Percentiles rank a stretch among this genome's conserved stretches.
These are phyloP conservation scores for Penicillium verrucosum DNA, from an alignment of 2,329 filamentous ascomycete genomes.

Conservation along the genomic window DNA sequence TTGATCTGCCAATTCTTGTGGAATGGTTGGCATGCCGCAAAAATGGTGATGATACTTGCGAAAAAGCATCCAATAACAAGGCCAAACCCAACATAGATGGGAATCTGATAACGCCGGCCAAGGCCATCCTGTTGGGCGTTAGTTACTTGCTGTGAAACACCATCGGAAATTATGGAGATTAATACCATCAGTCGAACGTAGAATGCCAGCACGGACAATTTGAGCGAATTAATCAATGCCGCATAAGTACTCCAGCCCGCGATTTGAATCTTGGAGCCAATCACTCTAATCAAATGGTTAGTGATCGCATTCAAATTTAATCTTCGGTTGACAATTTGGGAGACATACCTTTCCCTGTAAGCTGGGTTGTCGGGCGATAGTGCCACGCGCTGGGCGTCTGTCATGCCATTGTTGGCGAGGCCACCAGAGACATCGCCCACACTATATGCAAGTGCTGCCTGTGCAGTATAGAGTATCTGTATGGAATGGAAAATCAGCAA, in stretches of 20 bases:
- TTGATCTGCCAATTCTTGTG: conserved; percentile 56
- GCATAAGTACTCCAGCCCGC: conserved; percentile 53
- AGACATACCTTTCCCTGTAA: conserved; percentile 37
- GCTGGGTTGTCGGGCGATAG: conserved; percentile 44
- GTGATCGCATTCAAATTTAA: background rate
- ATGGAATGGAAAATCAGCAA: background rate
- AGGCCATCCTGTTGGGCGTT: conserved; percentile 22
- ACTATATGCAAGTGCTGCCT: conserved; percentile 48
- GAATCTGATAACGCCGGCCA: conserved; percentile 26
- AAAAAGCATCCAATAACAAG: conserved; percentile 49
- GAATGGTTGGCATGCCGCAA: conserved; percentile 52
- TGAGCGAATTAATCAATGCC: conserved; percentile 50
- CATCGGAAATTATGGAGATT: background rate
- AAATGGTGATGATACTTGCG: conserved; percentile 47
- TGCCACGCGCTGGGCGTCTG: conserved; percentile 44
- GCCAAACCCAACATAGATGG: conserved; percentile 50
- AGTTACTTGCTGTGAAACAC: background rate
- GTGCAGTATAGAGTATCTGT: conserved; percentile 49
- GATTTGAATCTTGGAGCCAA: conserved; percentile 53
- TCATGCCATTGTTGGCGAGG: conserved; percentile 56
- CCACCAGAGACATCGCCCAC: conserved; percentile 47
- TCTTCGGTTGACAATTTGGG: background rate
- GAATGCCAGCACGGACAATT: conserved; percentile 53
- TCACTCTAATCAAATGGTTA: conserved; percentile 31
- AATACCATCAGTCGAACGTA: conserved; percentile 50